phyloP scores from a whole-genome alignment of 1,284 basidiomycete species.

The Sanghuangporus weigelae region DNA sequence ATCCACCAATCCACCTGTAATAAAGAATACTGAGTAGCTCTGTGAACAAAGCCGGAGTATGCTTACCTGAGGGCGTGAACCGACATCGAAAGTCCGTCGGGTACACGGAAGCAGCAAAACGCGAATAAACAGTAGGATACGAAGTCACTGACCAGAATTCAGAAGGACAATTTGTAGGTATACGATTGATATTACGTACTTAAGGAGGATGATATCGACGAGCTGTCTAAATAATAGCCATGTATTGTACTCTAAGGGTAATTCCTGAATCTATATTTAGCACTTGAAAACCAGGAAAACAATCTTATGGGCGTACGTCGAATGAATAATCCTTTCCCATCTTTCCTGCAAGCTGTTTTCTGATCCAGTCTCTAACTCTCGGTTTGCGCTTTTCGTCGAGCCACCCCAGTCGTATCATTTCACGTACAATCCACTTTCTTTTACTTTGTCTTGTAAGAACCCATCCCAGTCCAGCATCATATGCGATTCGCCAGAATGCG shows the following conservation, averaged over 20 bases:
- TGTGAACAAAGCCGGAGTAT: not conserved
- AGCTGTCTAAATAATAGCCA: slow-evolving; percentile 91
- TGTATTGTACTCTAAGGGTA: slow-evolving; percentile 81
- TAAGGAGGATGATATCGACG: slow-evolving; percentile 94
- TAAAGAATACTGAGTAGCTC: slow-evolving; percentile 11
- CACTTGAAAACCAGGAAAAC: not conserved
- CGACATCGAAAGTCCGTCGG: slow-evolving; percentile 65
- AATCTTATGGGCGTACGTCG: slow-evolving; percentile 52
- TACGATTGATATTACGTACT: slow-evolving; percentile 48
- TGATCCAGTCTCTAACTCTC: slow-evolving; percentile 74
- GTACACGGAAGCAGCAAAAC: slow-evolving; percentile 84
- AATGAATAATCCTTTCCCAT: slow-evolving; percentile 95
- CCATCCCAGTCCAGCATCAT: slow-evolving; percentile 93
- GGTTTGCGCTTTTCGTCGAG: slow-evolving; percentile 71
- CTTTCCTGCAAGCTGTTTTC: slow-evolving; percentile 82
- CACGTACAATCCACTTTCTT: slow-evolving; percentile 86
- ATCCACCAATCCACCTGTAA: slow-evolving; percentile 79
- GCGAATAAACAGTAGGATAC: slow-evolving; percentile 95
- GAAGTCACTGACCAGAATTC: slow-evolving; percentile 66
- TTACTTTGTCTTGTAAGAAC: slow-evolving; percentile 93
- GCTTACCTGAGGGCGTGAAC: slow-evolving; percentile 75
- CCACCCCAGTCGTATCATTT: slow-evolving; percentile 81
- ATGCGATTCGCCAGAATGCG: slow-evolving; percentile 88
- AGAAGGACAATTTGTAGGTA: not conserved
- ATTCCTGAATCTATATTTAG: slow-evolving; percentile 41